Evolutionary conservation across 805 yeast genomes (phyloP).

Genomic region (Myxozyma sirexii): DNA sequence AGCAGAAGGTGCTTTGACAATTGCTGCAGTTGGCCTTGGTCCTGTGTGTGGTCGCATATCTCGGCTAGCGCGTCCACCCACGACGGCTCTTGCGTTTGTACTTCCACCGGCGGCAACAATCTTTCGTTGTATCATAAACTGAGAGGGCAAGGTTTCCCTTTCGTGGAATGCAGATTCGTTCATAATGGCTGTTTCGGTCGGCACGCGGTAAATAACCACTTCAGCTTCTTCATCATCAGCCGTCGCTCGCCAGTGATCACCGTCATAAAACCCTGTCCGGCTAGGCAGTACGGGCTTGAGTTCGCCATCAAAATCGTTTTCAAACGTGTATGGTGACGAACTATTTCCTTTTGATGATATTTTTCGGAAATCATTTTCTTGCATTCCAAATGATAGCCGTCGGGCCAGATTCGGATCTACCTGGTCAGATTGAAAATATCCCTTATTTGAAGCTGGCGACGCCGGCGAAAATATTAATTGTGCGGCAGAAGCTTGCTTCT

Average conservation of each 20-base stretch:
- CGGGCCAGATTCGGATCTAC: not conserved
- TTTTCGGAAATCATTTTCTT: not conserved
- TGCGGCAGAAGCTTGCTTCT: slow-evolving; percentile 4
- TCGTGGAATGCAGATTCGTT: not conserved
- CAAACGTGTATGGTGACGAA: not conserved
- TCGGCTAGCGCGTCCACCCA: slow-evolving; percentile 25
- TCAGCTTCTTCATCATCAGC: not conserved
- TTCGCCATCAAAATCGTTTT: not conserved
- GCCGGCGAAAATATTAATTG: not conserved
- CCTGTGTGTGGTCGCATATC: slow-evolving; percentile 11
- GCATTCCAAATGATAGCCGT: not conserved
- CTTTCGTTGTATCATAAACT: slow-evolving; percentile 1
- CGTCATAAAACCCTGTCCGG: slow-evolving; percentile 12
- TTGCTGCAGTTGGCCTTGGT: slow-evolving; percentile 15
- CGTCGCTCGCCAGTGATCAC: not conserved
- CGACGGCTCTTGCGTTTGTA: slow-evolving; percentile 11
- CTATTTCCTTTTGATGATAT: not conserved
- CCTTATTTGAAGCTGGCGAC: not conserved
- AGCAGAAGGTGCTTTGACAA: not conserved
- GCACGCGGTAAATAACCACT: slow-evolving; percentile 11
- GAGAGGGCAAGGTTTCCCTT: too few species aligned
- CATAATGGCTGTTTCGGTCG: slow-evolving; percentile 9
- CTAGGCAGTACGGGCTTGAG: slow-evolving; percentile 1
- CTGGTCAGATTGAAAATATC: not conserved
- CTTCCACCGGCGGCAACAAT: slow-evolving; percentile 12